phyloP scores from a whole-genome alignment of 2,329 filamentous ascomycete species.

The Talaromyces amestolkiae region DNA sequence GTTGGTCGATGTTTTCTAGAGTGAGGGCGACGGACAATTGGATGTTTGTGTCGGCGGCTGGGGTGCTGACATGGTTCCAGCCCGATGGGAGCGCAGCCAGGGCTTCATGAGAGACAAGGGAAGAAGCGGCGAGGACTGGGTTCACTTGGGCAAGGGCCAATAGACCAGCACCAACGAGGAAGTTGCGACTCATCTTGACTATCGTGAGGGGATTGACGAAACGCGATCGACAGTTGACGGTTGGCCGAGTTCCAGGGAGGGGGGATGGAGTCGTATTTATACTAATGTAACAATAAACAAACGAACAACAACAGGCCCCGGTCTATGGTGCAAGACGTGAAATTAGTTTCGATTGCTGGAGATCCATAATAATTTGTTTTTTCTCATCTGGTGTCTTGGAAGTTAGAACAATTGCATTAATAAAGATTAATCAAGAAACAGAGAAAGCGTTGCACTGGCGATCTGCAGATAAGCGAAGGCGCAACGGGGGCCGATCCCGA shows the following conservation, averaged over 20 bases:
- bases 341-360: not conserved
- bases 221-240: not conserved
- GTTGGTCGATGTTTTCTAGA: conserved; percentile 33
- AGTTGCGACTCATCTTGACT: conserved; percentile 14
- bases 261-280: not conserved
- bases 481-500: not conserved
- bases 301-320: not conserved
- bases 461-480: conserved; percentile 5
- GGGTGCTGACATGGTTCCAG: conserved; percentile 23
- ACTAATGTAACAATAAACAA: not conserved
- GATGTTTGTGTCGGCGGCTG: conserved; percentile 22
- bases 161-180: conserved; percentile 23
- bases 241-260: not conserved
- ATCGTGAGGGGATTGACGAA: not conserved
- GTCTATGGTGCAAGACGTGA: not conserved
- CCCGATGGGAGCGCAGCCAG: conserved; percentile 22
- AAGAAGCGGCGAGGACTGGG: conserved; percentile 21
- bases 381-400: not conserved
- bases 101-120: conserved; percentile 24
- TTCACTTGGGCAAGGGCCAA: conserved; percentile 26
- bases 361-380: not conserved
- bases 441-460: not conserved
- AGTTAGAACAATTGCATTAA: not conserved
- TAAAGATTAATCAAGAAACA: not conserved
- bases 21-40: conserved; percentile 26